Evolutionary conservation across 768 basidiomycete genomes (phyloP), one percentile per base, ranked within the genome.

Genomic region (Tephrocybe rancida): DNA sequence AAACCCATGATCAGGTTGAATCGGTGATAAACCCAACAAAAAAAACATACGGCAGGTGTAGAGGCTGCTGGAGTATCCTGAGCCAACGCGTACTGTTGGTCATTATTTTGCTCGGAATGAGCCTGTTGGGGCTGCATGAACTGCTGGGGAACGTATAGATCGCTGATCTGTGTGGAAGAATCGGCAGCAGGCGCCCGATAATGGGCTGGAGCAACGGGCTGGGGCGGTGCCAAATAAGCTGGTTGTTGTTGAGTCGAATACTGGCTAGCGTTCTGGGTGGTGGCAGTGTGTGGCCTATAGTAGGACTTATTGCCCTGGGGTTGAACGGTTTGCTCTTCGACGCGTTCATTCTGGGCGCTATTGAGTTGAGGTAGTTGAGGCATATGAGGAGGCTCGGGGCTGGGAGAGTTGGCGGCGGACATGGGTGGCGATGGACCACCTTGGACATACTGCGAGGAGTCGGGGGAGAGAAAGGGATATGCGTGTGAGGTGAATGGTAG

Each of bases 341-440:
- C 49, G 42, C 41, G 45, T 48, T 56, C 52, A 19, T 41, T 44
- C 16, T 49, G 38, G 25, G 51, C 34, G 27, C 25, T 18, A 24
- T 42, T 41, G 34, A 29, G 48, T 18, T 46, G 51, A 34, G 49
- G 34, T 3, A 41, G 39, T 16, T 37, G 35, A 5, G 27, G 26
- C 14, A n/a, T n/a, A n/a, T 50, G 52, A 41, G 54, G 45, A 18
- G 62, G 60, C n/a, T 65, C 58, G 1, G 68, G 67, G 9, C 54
- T 62, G 11, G 82, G 81, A 1, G 84, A 81, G 7, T 77, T 67
- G 5, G 79, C 78, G 14, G 75, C 74, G 0, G 84, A 83, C 29
- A 81, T 52, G 0, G 82, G 81, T 2, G 83, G 82, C 0, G 81
- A 78, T n/a, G 82, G 79, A 0, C 78, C 79, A 10, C 59, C 64